A percentile compares a stretch with the other conserved stretches of the same genome.
Evolutionary conservation across 345 rosid genomes (phyloP).

Genomic region (Erodium maritimum): DNA sequence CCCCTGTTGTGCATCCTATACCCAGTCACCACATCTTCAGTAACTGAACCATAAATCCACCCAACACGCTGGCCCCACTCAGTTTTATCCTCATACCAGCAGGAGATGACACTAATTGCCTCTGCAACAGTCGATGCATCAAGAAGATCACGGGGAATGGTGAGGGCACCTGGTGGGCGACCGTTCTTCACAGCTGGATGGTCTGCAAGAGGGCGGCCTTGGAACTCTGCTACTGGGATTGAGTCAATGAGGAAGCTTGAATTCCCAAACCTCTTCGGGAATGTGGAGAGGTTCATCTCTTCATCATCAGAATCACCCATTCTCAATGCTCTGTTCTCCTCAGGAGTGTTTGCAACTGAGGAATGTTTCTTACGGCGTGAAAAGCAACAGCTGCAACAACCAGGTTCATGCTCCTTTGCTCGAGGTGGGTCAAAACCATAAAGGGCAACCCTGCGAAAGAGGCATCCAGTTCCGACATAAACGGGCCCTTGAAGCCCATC

Average conservation of each 20-base stretch:
- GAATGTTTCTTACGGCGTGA: slow-evolving; percentile 5
- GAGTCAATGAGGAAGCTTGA: too few relatives aligned
- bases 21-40: slow-evolving; percentile 16
- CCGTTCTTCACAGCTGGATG: too few relatives aligned
- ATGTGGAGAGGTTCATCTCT: slow-evolving; percentile 1
- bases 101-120: too few relatives aligned
- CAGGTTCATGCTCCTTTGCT: slow-evolving; percentile 3
- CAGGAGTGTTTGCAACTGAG: slow-evolving; percentile 4
- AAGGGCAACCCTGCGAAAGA: slow-evolving; percentile 16
- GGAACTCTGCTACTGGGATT: too few relatives aligned
- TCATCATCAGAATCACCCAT: slow-evolving; percentile 7
- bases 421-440: slow-evolving; percentile 21
- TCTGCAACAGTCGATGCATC: too few relatives aligned
- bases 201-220: too few relatives aligned
- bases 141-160: too few relatives aligned
- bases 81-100: too few relatives aligned
- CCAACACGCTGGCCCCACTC: too few relatives aligned
- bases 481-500: slow-evolving; percentile 23
- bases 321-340: slow-evolving; percentile 1
- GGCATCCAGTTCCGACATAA: slow-evolving; percentile 23
- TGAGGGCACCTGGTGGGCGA: too few relatives aligned
- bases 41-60: too few relatives aligned
- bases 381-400: slow-evolving; percentile 9
- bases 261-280: slow-evolving; percentile 17
- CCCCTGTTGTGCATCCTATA: slow-evolving; percentile 24